Base-by-base conservation (phyloP, 177 flowering plant genomes). In the Vitis hybrid region DNA sequence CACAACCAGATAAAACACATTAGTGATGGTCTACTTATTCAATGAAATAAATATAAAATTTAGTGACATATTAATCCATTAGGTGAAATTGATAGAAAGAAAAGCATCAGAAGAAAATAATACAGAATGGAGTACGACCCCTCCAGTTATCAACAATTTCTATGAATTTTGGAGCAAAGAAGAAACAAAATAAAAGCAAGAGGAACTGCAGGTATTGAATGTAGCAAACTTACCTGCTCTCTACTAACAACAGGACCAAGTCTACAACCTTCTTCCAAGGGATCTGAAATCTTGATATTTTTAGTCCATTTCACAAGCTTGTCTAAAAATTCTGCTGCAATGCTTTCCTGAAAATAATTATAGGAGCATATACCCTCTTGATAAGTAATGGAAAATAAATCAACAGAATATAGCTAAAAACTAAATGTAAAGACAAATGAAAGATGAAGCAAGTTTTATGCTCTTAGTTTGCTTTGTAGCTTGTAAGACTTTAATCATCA, bases 161-260 rank as follows among this genome's bases (percentile, higher is more conserved):
- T 14, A 14, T 0, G 12, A 57, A 57, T 16, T 14, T 6, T 6
- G 21, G 7, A 54, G 16, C 7, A 57, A 57, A 57, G 12, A 57
- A 21, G 11, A 57, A 57, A 57, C 18, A 9, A 57, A 57, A 57
- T 14, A 9, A 57, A 57, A 57, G 18, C 7, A 13, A n/a, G 6
- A 46, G 19, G 7, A 63, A 40, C 52, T 40, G 56, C n/a, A 70
- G 56, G 4, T 59, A 64, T n/a, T 24, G 8, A 60, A 65, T 49
- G 27, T 40, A 59, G 70, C 24, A 54, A 18, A 13, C 62, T 62
- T 75, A 93, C 99, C 97, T 95, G 99, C 46, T 93, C 93, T 72
- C 60, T 70, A 64, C 98, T 93, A 67, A 93, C 90, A 80, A 93
- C 93, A 57, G 99, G 99, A n/a, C 99, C 99, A 73, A 95, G 90